Evolutionary conservation across 176 grass and related monocot genomes (phyloP).

Genomic region (Luzula sylvatica): DNA sequence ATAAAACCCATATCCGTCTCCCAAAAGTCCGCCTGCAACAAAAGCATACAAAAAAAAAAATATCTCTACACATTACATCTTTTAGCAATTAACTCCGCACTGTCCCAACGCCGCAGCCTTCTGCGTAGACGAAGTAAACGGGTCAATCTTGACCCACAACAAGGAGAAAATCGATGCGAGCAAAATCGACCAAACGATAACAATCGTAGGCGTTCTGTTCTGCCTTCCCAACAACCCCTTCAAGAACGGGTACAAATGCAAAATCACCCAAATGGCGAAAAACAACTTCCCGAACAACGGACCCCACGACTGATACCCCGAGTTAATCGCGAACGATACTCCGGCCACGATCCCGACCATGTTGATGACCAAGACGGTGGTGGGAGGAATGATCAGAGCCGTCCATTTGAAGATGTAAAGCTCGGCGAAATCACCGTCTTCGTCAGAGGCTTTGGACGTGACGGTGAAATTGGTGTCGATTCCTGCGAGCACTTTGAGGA

Average conservation of each 20-base stretch:
- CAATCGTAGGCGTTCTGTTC: constrained; percentile 72
- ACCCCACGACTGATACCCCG: constrained; percentile 79
- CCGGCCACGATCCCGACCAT: constrained; percentile 71
- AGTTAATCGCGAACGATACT: constrained; percentile 71
- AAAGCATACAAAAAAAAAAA: constrained; percentile 21
- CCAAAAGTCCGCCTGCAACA: constrained; percentile 1
- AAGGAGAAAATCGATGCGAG: constrained; percentile 76
- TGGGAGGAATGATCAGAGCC: constrained; percentile 55
- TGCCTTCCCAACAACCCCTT: constrained; percentile 71
- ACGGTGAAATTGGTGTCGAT: constrained; percentile 79
- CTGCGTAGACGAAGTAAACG: constrained; percentile 62
- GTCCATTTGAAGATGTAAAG: constrained; percentile 81
- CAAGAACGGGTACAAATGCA: constrained; percentile 82
- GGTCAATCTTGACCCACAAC: constrained; percentile 76
- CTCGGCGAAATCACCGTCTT: constrained; percentile 65
- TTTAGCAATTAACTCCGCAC: constrained; percentile 86
- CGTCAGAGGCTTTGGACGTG: constrained; percentile 67
- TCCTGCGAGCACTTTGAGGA: constrained; percentile 63
- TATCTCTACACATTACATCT: constrained; percentile 15
- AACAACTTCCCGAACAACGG: constrained; percentile 75
- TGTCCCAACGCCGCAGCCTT: constrained; percentile 49
- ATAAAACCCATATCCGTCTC: constrained; percentile 13
- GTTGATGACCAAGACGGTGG: constrained; percentile 66
- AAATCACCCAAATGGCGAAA: constrained; percentile 84
- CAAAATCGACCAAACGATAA: constrained; percentile 81